Percentiles rank a stretch among this genome's conserved stretches.
These are phyloP conservation scores for Zelopaecilomyces penicillatus DNA, from an alignment of 2,329 filamentous ascomycete genomes.

Conservation along the genomic window DNA sequence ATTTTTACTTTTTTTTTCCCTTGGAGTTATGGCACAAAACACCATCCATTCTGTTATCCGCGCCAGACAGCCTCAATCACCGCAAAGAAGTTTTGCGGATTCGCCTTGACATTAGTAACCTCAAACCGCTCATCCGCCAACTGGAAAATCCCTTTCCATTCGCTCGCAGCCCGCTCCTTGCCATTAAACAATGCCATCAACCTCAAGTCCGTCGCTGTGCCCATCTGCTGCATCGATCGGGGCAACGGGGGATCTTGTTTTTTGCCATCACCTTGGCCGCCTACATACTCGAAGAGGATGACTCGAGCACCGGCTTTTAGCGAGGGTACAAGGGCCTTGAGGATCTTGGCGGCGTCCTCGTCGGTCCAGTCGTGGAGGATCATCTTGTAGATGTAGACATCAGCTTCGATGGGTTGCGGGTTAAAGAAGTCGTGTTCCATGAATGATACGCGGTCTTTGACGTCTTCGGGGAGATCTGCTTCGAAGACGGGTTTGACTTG, in stretches of 20 bases:
- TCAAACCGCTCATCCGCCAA: conserved; percentile 11
- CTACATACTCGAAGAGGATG: conserved; percentile 27
- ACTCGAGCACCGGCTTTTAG: conserved; percentile 33
- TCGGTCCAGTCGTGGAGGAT: conserved; percentile 50
- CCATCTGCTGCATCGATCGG: conserved; percentile 1
- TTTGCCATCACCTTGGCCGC: conserved; percentile 13
- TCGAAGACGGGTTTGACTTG: conserved; percentile 25
- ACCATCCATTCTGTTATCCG: too few species aligned
- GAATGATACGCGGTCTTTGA: conserved; percentile 25
- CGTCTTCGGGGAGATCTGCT: conserved; percentile 18
- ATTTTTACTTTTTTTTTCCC: too few species aligned
- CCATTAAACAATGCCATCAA: conserved; percentile 41
- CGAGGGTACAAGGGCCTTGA: conserved; percentile 32
- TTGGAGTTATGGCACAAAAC: too few species aligned
- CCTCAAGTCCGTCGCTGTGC: conserved; percentile 25
- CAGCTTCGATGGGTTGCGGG: conserved; percentile 28
- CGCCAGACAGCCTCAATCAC: too few species aligned
- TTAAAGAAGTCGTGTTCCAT: conserved; percentile 28
- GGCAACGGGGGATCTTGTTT: conserved; percentile 11
- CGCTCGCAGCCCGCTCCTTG: conserved; percentile 9
- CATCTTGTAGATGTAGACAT: conserved; percentile 43
- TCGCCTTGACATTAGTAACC: neutral
- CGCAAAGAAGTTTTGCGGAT: too few species aligned
- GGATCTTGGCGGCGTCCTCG: conserved; percentile 28
- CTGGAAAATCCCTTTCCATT: conserved; percentile 8